phyloP scores from a whole-genome alignment of 192 early-diverging fungal genomes.

The Rhizoclosmatium globosum region DNA sequence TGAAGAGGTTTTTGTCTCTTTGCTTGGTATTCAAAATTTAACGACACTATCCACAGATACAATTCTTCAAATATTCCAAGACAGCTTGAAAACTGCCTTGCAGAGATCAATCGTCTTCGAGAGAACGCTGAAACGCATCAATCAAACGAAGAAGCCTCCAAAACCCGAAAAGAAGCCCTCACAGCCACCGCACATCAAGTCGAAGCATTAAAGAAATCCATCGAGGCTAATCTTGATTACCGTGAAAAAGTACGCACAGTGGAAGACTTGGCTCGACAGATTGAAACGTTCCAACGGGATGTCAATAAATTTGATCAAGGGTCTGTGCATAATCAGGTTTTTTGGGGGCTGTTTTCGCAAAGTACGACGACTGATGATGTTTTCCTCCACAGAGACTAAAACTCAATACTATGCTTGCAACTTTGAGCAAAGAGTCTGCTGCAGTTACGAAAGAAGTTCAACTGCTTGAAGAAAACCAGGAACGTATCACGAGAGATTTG shows the following conservation, averaged over 20 bases:
- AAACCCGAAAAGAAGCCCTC: conserved; percentile 47
- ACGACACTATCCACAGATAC: conserved; percentile 4
- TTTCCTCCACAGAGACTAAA: not conserved
- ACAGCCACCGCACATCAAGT: conserved; percentile 40
- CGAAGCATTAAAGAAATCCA: conserved; percentile 36
- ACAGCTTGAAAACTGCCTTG: conserved; percentile 32
- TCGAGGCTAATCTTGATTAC: conserved; percentile 59
- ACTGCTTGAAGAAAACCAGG: conserved; percentile 82
- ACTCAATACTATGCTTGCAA: conserved; percentile 50
- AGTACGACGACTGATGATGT: not conserved
- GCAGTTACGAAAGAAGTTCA: conserved; percentile 76
- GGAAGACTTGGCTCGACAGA: conserved; percentile 42
- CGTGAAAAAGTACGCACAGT: conserved; percentile 54
- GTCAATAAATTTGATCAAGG: conserved; percentile 15
- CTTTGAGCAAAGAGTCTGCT: conserved; percentile 56
- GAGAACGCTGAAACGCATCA: conserved; percentile 49
- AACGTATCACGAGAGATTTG: conserved; percentile 67
- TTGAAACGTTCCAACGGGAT: conserved; percentile 50
- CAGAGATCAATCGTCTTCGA: conserved; percentile 28
- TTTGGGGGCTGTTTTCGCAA: not conserved
- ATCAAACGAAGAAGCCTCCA: conserved; percentile 40
- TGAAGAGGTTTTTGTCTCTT: conserved; percentile 4
- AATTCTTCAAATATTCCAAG: conserved; percentile 22
- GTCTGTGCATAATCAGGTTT: conserved; percentile 16
- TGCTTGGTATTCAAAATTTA: not conserved